Evolutionary conservation across 495 filamentous ascomycete genomes (phyloP), one percentile per base, ranked within the genome.

Genomic region (Darksidea phi): DNA sequence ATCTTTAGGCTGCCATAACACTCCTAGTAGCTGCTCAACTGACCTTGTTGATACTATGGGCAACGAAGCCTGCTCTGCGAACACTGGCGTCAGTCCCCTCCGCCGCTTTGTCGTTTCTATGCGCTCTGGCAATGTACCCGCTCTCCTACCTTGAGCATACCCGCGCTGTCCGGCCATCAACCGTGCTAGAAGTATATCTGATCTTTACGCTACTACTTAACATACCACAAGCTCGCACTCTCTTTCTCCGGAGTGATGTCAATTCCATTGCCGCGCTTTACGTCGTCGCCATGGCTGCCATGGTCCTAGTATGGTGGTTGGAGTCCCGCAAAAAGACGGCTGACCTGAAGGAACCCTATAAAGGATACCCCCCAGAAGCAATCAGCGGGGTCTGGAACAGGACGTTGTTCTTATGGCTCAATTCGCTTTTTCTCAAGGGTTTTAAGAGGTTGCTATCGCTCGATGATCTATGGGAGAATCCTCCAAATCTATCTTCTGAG

Each of bases 361-460:
- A 61, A n/a, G 61, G 67, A 6, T 76, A 80, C 47, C 79, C 82
- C 17, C 82, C 83, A 0, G 86, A 89, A 63, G 81, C 80, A n/a
- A 83, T 78, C 0, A 76, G 72, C 24, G 77, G 84, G 0, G 72
- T 83, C 15, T 82, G 79, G 52, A 79, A 74, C 55, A 74, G 73
- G 20, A 72, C 68, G 1, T 70, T 82, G 5, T 86, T 84, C 66
- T 79, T 69, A 57, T 88, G 85, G 84, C 67, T 87, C 49, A 85
- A 82, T 60, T 70, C 69, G 15, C 61, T 86, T 0, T 80, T 88
- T 47, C 48, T 49, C 10, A 49, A 41, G 46, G 59, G 59, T 11
- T 56, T 56, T 24, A 50, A 48, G 13, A 56, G n/a, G 1, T 24
- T 55, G 20, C 59, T 63, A 34, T 24, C 52, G 10, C n/a, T 63